These are phyloP conservation scores for Saccharomycopsis hybrid DNA, from an alignment of 1,139 yeast species.

Conservation along the genomic window DNA sequence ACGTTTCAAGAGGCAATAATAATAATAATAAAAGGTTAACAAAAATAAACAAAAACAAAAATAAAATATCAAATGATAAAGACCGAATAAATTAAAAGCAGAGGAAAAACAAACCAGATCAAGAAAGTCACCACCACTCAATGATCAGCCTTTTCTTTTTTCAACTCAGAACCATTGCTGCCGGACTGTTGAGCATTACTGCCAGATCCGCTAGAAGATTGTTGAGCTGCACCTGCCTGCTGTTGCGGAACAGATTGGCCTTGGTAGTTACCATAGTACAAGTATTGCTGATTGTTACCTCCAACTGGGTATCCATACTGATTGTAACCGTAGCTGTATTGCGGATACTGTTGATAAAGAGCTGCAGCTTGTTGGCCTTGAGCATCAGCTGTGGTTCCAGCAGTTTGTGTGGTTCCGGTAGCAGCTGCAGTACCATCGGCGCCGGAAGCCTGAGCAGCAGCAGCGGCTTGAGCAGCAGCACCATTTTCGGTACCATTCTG, in stretches of 20 bases:
- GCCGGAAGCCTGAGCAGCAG: slow-evolving; percentile 11
- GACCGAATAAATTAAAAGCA: background rate
- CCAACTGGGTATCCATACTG: slow-evolving; percentile 14
- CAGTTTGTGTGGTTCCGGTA: slow-evolving; percentile 18
- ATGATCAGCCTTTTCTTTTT: slow-evolving; percentile 4
- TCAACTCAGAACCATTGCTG: background rate
- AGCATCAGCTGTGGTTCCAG: slow-evolving; percentile 26
- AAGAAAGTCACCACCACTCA: background rate
- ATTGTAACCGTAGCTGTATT: slow-evolving; percentile 13
- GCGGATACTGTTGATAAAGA: slow-evolving; percentile 16
- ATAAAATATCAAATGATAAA: background rate
- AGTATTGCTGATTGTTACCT: slow-evolving; percentile 11
- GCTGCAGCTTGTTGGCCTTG: slow-evolving; percentile 7
- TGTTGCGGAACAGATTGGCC: slow-evolving; percentile 4
- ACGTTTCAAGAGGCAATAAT: too few relatives aligned
- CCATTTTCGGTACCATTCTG: slow-evolving; percentile 24
- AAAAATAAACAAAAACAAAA: too few relatives aligned
- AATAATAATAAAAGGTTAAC: too few relatives aligned
- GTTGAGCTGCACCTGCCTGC: slow-evolving; percentile 3
- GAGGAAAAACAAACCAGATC: background rate
- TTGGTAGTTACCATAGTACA: slow-evolving; percentile 9
- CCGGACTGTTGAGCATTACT: too few relatives aligned
- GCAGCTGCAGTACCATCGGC: slow-evolving; percentile 23
- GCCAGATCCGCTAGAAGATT: background rate
- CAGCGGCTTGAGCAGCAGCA: slow-evolving; percentile 21